phyloP scores from a whole-genome alignment of 179 eudicot species.

The Spinacia oleracea region DNA sequence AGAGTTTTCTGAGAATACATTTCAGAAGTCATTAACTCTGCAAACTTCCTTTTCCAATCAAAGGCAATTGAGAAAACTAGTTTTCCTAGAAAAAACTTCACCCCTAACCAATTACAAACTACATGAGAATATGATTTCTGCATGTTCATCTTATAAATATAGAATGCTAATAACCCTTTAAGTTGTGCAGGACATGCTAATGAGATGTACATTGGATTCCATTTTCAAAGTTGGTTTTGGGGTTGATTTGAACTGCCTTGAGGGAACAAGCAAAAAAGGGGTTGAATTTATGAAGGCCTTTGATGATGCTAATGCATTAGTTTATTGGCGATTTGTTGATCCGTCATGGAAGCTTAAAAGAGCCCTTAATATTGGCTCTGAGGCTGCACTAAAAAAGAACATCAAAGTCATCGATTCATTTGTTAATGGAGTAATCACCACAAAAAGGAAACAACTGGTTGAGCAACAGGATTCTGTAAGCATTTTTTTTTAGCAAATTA shows the following conservation, averaged over 20 bases:
- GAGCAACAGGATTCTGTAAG: conserved; percentile 15
- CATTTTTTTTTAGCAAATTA: background rate
- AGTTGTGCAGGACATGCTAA: conserved; percentile 60
- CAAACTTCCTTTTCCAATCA: too few relatives aligned
- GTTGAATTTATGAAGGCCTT: conserved; percentile 35
- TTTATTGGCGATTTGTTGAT: conserved; percentile 62
- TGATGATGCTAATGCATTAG: conserved; percentile 46
- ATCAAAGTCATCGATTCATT: conserved; percentile 47
- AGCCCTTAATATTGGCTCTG: conserved; percentile 50
- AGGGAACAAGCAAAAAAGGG: conserved; percentile 36
- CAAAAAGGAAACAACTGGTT: conserved; percentile 40
- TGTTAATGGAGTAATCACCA: conserved; percentile 46
- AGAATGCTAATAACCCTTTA: background rate
- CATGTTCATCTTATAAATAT: background rate
- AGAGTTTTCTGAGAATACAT: too few relatives aligned
- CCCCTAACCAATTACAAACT: background rate
- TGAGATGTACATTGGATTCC: conserved; percentile 60
- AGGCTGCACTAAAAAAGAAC: conserved; percentile 53
- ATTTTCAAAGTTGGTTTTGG: conserved; percentile 80
- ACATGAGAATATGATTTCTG: background rate
- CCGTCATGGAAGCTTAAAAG: conserved; percentile 65
- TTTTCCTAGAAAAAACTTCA: background rate
- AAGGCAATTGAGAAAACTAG: too few relatives aligned
- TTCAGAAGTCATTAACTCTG: too few relatives aligned
- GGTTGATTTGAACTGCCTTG: conserved; percentile 36